Conservation (phyloP, 202 grass and related monocot genomes). For the Cymbopogon flexuosus region DNA sequence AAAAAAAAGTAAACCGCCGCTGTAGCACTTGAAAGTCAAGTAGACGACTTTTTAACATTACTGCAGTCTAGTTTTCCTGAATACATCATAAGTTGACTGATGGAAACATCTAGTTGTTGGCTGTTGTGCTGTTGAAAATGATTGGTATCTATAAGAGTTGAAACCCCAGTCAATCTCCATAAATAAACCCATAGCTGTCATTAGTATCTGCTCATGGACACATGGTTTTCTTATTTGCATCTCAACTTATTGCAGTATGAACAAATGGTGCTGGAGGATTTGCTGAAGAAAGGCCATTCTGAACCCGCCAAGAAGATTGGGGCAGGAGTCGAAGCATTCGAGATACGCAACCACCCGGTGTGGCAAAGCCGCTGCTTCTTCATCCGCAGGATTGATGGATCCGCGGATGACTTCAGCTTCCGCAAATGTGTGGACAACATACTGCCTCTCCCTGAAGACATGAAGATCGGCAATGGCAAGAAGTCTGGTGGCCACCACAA, state of each 20-base stretch:
- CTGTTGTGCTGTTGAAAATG: background rate
- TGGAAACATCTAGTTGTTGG: background rate
- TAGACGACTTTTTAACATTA: background rate
- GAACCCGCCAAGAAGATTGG: conserved; percentile 78
- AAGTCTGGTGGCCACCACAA: conserved; percentile 28
- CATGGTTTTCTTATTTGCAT: conserved; percentile 7
- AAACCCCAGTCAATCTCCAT: background rate
- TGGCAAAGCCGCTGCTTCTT: conserved; percentile 88
- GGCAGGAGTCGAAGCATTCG: conserved; percentile 64
- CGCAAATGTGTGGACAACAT: conserved; percentile 84
- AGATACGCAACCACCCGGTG: conserved; percentile 64
- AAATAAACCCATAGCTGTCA: background rate
- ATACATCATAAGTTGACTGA: background rate
- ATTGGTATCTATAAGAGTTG: background rate
- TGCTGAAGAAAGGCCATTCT: conserved; percentile 76
- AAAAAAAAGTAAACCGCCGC: background rate
- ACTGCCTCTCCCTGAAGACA: conserved; percentile 69
- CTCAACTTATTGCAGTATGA: conserved; percentile 60
- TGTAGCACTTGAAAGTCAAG: background rate
- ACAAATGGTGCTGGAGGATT: conserved; percentile 65
- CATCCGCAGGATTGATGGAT: conserved; percentile 52
- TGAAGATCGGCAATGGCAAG: conserved; percentile 46
- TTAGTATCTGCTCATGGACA: background rate
- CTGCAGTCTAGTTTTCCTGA: background rate
- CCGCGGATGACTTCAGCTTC: conserved; percentile 82